These are phyloP conservation scores for Suillus spraguei DNA, from an alignment of 768 basidiomycete genomes.

Conservation along the genomic window DNA sequence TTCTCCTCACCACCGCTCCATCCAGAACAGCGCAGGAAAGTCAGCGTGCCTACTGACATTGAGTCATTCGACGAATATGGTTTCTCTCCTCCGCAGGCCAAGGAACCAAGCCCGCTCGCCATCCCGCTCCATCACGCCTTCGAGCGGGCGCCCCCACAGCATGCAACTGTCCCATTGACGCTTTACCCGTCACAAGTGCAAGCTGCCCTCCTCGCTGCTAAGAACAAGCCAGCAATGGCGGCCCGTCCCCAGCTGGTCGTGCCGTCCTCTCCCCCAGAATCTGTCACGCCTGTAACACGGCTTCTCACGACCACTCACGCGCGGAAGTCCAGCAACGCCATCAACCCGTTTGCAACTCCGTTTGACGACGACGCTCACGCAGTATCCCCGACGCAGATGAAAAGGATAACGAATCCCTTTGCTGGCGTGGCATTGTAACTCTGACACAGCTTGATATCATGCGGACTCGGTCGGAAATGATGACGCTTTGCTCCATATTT, in stretches of 20 bases:
- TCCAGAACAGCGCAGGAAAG: slow-evolving; percentile 33
- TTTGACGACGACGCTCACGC: slow-evolving; percentile 71
- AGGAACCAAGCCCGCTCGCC: slow-evolving; percentile 32
- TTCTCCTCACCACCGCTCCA: slow-evolving; percentile 36
- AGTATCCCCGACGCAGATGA: slow-evolving; percentile 32
- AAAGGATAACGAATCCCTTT: slow-evolving; percentile 61
- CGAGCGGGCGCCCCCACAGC: slow-evolving; percentile 21
- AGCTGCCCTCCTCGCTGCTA: slow-evolving; percentile 13
- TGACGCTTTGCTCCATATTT: slow-evolving; percentile 17
- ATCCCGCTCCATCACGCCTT: slow-evolving; percentile 49
- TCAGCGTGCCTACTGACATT: slow-evolving; percentile 41
- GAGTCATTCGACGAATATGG: slow-evolving; percentile 28
- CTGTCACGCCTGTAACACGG: slow-evolving; percentile 43
- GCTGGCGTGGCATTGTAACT: slow-evolving; percentile 34
- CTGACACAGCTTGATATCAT: background rate
- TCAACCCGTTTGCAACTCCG: slow-evolving; percentile 72
- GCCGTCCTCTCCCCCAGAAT: slow-evolving; percentile 20
- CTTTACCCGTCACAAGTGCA: slow-evolving; percentile 22
- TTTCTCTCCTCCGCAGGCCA: slow-evolving; percentile 23
- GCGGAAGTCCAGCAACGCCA: slow-evolving; percentile 34
- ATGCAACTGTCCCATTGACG: slow-evolving; percentile 17
- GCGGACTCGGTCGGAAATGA: background rate
- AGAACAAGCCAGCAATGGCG: too few species aligned
- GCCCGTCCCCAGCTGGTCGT: slow-evolving; percentile 7
- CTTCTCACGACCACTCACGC: slow-evolving; percentile 46